Base-by-base conservation (phyloP, 768 basidiomycete species). In the Sporobolomyces phaffii region DNA sequence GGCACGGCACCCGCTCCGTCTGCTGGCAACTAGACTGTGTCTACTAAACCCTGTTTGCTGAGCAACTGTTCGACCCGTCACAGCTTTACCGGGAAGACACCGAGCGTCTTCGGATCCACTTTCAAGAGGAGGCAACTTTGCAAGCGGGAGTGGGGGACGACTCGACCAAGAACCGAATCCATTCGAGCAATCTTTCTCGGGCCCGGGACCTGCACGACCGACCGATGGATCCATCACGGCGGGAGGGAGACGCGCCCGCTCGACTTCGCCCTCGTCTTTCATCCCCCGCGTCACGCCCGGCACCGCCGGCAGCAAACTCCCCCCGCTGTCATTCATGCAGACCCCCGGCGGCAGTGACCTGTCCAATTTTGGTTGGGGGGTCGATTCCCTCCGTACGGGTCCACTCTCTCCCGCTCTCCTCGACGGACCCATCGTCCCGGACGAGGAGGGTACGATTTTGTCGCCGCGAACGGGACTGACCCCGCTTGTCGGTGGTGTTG, bases 321-420 rank as follows among this genome's bases (percentile, higher is more conserved):
- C 91, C 4, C 89, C 90, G 0, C 81, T 92, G 62, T 86, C 88
- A 18, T 81, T 87, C 60, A 86, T 91, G 64, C 84, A 87, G 1
- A 88, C 88, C 13, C 77, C 78, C 40, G 65, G 72, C 1, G 40
- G 47, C 14, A 81, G 85, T 15, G 86, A 85, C 70, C 57, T 66
- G 34, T 78, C 78, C 6, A 77, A 80, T 28, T 83, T 83, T 64
- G 77, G 77, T 62, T 85, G 91, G 89, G 83, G 81, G 40, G 85
- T 85, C 49, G 70, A 70, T 77, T 92, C 90, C 3, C 84, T 98
- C 38, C 86, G 94, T 50, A 84, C 92, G 0, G 94, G 93, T 6
- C 94, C 94, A 1, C 86, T 98, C 60, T 91, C 90, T 8, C 94
- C 94, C 34, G 92, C 94, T 60, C 94, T 97, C 90, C 86, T 96